Evolutionary conservation across 345 rosid genomes (phyloP).

Genomic region (Nasturtium officinale): DNA sequence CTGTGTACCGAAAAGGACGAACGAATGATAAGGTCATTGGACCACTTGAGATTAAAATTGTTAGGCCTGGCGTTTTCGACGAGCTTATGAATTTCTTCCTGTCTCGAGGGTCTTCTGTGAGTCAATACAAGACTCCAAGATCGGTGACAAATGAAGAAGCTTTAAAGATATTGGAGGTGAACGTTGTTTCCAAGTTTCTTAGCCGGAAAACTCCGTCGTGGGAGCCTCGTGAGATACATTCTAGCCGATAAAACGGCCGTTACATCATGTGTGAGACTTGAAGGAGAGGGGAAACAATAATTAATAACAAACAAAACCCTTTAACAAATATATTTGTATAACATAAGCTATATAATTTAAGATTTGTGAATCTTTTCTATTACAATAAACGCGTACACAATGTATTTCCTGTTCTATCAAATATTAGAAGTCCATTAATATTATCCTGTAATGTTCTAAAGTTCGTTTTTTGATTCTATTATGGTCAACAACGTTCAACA

Average conservation of each 20-base stretch:
- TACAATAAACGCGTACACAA: not conserved
- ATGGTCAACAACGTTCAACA: too few relatives aligned
- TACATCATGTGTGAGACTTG: not conserved
- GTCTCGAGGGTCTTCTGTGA: constrained; percentile 79
- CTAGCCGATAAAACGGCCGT: constrained; percentile 1
- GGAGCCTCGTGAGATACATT: constrained; percentile 38
- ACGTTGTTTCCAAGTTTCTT: constrained; percentile 58
- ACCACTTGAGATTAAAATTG: constrained; percentile 77
- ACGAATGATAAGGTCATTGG: constrained; percentile 73
- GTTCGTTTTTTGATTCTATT: not conserved
- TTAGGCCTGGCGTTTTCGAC: constrained; percentile 66
- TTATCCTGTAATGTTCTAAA: not conserved
- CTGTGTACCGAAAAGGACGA: constrained; percentile 67
- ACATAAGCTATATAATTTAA: not conserved
- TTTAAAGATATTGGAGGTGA: constrained; percentile 54
- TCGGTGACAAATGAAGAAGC: constrained; percentile 65
- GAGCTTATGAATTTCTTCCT: constrained; percentile 75
- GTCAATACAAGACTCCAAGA: constrained; percentile 93
- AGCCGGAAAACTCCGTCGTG: constrained; percentile 65
- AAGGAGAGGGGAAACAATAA: not conserved
- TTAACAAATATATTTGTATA: not conserved
- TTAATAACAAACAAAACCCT: not conserved
- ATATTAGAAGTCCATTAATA: not conserved
- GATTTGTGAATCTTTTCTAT: not conserved
- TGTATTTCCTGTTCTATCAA: not conserved